These are phyloP conservation scores for Eleusine indica DNA, from an alignment of 176 grass and related monocot genomes.

Conservation along the genomic window DNA sequence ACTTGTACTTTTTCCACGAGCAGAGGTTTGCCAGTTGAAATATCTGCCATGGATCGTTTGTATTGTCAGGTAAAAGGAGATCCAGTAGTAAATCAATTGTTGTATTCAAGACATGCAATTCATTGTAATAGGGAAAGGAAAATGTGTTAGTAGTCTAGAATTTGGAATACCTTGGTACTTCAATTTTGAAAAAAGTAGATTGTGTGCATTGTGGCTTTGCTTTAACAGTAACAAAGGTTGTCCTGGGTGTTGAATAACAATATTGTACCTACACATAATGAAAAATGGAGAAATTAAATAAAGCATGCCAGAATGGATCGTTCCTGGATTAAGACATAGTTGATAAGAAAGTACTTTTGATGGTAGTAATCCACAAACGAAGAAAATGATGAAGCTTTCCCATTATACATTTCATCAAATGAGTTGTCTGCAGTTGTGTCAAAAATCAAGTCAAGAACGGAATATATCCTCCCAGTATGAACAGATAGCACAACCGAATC, in stretches of 20 bases:
- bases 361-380: constrained; percentile 63
- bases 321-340: constrained; percentile 14
- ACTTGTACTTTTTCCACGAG: constrained; percentile 57
- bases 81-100: constrained; percentile 20
- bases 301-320: constrained; percentile 20
- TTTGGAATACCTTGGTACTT: constrained; percentile 54
- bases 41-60: constrained; percentile 43
- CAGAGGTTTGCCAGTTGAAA: constrained; percentile 52
- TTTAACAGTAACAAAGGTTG: constrained; percentile 92
- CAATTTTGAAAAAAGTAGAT: constrained; percentile 81
- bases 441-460: constrained; percentile 67
- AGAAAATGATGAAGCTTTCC: constrained; percentile 58
- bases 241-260: constrained; percentile 74
- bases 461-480: constrained; percentile 90
- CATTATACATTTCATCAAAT: constrained; percentile 72
- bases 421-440: constrained; percentile 62
- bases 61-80: constrained; percentile 41
- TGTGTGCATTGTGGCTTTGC: constrained; percentile 88
- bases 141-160: background rate
- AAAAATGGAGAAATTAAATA: constrained; percentile 21
- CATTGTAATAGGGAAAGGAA: background rate
- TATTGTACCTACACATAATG: constrained; percentile 66
- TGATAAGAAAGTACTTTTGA: constrained; percentile 54
- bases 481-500: constrained; percentile 79
- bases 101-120: constrained; percentile 10